phyloP scores from a whole-genome alignment of 108 stramenopile species.

The Skeletonema marinoi region DNA sequence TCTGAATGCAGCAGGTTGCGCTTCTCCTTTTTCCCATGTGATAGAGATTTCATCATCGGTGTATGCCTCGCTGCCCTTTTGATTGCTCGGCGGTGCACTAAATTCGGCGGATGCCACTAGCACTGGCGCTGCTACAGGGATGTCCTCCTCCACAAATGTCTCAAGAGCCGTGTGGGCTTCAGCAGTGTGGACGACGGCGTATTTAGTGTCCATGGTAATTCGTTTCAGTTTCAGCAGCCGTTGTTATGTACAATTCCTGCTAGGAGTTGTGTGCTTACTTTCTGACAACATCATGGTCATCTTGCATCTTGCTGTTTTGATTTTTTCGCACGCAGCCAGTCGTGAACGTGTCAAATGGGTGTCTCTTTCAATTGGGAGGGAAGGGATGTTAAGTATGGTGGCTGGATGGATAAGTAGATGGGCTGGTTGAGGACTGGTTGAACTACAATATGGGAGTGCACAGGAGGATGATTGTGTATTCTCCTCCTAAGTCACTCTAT shows the following conservation, averaged over 20 bases:
- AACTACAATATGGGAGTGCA: no score
- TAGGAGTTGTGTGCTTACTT: no score
- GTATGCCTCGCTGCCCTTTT: background rate
- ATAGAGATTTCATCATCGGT: slow-evolving; percentile 12
- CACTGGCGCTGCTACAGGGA: background rate
- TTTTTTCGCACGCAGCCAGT: no score
- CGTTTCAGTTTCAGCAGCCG: background rate
- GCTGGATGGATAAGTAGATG: no score
- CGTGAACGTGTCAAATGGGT: no score
- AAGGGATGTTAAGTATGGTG: no score
- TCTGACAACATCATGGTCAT: no score
- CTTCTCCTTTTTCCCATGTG: slow-evolving; percentile 46
- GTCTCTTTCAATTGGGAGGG: no score
- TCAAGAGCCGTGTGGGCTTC: background rate
- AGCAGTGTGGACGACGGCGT: background rate
- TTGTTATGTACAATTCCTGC: background rate
- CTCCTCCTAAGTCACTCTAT: no score
- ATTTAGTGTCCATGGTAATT: background rate
- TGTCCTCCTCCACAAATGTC: background rate
- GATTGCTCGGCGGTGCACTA: background rate
- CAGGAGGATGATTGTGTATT: no score
- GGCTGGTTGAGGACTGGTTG: no score
- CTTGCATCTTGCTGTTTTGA: no score
- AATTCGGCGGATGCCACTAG: background rate
- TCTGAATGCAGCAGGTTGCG: slow-evolving; percentile 41